Evolutionary conservation across 495 filamentous ascomycete species (phyloP), one percentile per base, ranked within the genome.

Genomic region (Rhypophila decipiens): DNA sequence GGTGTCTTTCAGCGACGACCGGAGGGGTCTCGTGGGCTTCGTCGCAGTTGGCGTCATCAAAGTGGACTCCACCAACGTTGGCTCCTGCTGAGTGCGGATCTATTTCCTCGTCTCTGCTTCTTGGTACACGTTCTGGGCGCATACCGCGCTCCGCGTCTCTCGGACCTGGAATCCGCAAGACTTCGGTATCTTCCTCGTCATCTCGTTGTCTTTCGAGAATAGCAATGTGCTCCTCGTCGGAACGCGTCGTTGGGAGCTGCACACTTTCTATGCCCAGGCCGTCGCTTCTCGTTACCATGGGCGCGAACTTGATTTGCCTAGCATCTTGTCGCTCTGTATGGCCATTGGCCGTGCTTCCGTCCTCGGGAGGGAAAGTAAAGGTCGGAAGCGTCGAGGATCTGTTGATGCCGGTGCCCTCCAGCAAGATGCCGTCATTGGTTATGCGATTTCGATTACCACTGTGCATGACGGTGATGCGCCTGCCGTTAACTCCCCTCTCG

Each of bases 201-300:
- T 85, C 83, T n/a, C 87, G 77, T 58, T 94, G 90, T 17, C 87
- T 83, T 63, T 95, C 83, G 15, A 95, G 62, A 57, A 96, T 88
- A 2, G 85, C 86, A 51, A 95, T 90, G 57, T 91, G 85, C 48
- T 89, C 83, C 46, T 89, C 86, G 15, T 82, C 77, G 37, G 69
- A 75, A 42, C 78, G 76, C 2, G 70, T 63, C 0, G 77, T 74
- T 2, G 87, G 72, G 8, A 72, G 51, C 18, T 65, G 67, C n/a
- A 64, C 29, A 4, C 52, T 29, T 3, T 70, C 63, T 5, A 72
- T 65, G 15, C 58, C 58, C 19, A 67, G 15, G 5, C 62, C 61
- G 44, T 75, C 64, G 48, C 72, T 73, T 41, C 65, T 67, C 37
- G 65, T 70, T n/a, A 84, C 70, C 35, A 80, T 74, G 34, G 80